These are phyloP conservation scores for Paramecium sonneborni DNA, from an alignment of 73 alveolate species.

Conservation along the genomic window DNA sequence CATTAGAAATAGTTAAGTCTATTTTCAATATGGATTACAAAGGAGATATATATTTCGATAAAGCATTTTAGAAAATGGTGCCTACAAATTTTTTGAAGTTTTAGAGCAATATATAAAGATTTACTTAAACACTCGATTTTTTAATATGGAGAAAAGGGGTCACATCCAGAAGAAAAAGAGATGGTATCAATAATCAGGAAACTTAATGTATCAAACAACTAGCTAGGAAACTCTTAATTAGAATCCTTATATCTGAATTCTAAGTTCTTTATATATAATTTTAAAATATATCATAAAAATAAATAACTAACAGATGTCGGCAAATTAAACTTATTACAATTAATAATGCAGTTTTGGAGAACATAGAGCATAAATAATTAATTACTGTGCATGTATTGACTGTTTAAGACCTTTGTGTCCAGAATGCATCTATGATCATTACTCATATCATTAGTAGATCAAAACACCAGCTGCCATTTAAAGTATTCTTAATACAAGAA, in stretches of 20 bases:
- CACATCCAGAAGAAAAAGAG: not conserved
- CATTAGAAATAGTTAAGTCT: not conserved
- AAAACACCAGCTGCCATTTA: conserved; percentile 54
- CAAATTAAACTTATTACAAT: not conserved
- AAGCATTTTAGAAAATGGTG: not conserved
- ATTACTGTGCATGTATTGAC: conserved; percentile 63
- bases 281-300: not conserved
- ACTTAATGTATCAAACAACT: not conserved
- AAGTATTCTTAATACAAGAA: conserved; percentile 45
- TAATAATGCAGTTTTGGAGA: not conserved
- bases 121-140: not conserved
- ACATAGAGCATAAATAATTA: conserved; percentile 44
- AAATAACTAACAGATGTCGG: not conserved
- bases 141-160: not conserved
- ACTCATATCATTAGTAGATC: conserved; percentile 1
- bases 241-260: not conserved
- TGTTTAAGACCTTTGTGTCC: conserved; percentile 63
- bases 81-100: not conserved
- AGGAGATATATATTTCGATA: not conserved
- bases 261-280: not conserved
- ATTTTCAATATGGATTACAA: not conserved
- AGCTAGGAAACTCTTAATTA: not conserved
- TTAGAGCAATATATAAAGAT: not conserved
- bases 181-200: not conserved
- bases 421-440: conserved; percentile 63